Evolutionary conservation across 441 rosid genomes (phyloP).

Genomic region (Arabidopsis hybrid): DNA sequence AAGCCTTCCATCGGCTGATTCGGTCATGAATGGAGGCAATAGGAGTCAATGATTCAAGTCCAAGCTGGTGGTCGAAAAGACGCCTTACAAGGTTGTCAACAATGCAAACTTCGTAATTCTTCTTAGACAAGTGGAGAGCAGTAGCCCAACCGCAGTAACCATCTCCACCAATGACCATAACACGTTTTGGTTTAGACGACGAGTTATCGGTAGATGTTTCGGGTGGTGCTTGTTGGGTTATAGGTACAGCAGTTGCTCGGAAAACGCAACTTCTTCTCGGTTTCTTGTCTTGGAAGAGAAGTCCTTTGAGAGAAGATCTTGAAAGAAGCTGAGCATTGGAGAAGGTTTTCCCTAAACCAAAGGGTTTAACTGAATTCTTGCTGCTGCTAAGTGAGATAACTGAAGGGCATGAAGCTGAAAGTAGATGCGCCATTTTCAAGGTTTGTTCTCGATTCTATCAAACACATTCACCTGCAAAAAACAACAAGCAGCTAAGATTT

Average conservation of each 20-base stretch:
- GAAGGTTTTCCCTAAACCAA: constrained; percentile 42
- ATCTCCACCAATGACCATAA: constrained; percentile 96
- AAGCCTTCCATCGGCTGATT: constrained; percentile 79
- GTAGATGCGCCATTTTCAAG: constrained; percentile 68
- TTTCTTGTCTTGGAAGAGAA: constrained; percentile 48
- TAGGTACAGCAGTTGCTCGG: constrained; percentile 56
- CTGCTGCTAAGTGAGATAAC: constrained; percentile 49
- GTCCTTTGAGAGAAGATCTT: constrained; percentile 44
- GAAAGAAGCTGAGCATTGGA: constrained; percentile 46
- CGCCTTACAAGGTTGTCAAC: constrained; percentile 88
- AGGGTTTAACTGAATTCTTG: constrained; percentile 41
- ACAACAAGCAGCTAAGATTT: constrained; percentile 3
- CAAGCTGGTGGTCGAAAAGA: constrained; percentile 90
- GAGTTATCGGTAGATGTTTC: constrained; percentile 49
- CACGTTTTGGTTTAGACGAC: constrained; percentile 62
- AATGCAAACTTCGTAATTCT: constrained; percentile 82
- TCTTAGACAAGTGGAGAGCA: constrained; percentile 86
- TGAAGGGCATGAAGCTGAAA: constrained; percentile 64
- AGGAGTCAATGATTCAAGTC: constrained; percentile 86
- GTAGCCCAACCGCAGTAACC: constrained; percentile 99
- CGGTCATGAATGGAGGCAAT: constrained; percentile 85
- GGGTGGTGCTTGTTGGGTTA: constrained; percentile 61
- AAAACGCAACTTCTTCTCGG: constrained; percentile 44
- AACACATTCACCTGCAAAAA: constrained; percentile 58
- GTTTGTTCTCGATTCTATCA: constrained; percentile 29